Conservation (phyloP, 2,329 filamentous ascomycete species). For the Fusarium avenaceum region DNA sequence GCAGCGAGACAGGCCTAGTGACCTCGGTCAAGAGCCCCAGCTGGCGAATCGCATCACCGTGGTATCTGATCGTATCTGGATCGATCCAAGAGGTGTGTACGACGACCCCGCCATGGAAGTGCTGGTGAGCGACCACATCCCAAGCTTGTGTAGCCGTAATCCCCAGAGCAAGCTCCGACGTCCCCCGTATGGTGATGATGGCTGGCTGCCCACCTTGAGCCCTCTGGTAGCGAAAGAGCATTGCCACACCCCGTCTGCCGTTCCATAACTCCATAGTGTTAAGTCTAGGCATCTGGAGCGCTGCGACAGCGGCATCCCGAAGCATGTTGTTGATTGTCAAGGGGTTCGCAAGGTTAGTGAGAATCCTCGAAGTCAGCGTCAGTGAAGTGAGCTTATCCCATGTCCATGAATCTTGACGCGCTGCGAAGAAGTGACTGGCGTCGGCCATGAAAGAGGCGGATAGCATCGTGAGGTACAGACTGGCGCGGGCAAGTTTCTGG, state of each 20-base stretch:
- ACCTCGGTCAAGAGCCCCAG: constrained; percentile 42
- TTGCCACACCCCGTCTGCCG: constrained; percentile 44
- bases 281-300: constrained; percentile 50
- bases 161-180: constrained; percentile 38
- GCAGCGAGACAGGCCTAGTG: constrained; percentile 39
- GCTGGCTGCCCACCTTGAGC: constrained; percentile 33
- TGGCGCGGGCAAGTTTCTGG: constrained; percentile 49
- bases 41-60: constrained; percentile 47
- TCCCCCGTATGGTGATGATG: constrained; percentile 46
- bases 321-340: constrained; percentile 48
- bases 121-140: constrained; percentile 41
- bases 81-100: constrained; percentile 37
- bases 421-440: constrained; percentile 51
- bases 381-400: constrained; percentile 52
- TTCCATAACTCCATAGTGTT: constrained; percentile 54
- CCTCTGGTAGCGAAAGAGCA: constrained; percentile 46
- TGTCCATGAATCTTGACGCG: constrained; percentile 41
- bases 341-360: constrained; percentile 40
- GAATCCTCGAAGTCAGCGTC: constrained; percentile 51
- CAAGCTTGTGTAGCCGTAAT: constrained; percentile 42
- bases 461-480: constrained; percentile 48
- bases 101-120: constrained; percentile 33
- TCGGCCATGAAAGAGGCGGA: constrained; percentile 53
- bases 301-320: constrained; percentile 45
- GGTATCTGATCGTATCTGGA: constrained; percentile 23